These are phyloP conservation scores for Phytophthora ramorum DNA, from an alignment of 352 stramenopile genomes.

Conservation along the genomic window DNA sequence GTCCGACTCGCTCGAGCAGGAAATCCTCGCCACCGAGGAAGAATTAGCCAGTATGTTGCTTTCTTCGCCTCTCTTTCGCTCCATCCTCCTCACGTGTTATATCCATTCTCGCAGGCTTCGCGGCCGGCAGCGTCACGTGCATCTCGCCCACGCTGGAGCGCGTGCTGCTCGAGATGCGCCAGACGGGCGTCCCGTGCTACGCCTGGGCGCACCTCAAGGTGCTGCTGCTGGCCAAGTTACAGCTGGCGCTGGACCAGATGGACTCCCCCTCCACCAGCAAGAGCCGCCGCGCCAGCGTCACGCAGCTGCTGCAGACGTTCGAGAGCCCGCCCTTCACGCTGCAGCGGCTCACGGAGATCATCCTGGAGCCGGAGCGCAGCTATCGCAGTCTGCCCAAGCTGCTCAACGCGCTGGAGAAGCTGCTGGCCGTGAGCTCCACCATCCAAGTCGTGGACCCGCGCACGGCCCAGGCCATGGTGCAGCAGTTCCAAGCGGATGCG, in stretches of 20 bases:
- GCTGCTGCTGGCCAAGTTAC: slow-evolving; percentile 64
- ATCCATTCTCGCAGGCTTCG: slow-evolving; percentile 49
- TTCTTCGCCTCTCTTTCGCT: too few relatives aligned
- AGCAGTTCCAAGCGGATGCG: slow-evolving; percentile 31
- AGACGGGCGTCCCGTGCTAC: slow-evolving; percentile 76
- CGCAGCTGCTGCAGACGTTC: slow-evolving; percentile 67
- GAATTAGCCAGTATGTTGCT: slow-evolving; percentile 54
- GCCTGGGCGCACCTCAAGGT: slow-evolving; percentile 75
- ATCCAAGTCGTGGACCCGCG: slow-evolving; percentile 71
- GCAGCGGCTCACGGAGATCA: slow-evolving; percentile 81
- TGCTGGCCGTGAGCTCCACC: slow-evolving; percentile 74
- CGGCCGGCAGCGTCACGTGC: slow-evolving; percentile 45
- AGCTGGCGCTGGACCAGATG: slow-evolving; percentile 63
- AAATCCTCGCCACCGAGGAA: slow-evolving; percentile 75
- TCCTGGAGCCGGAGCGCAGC: slow-evolving; percentile 67
- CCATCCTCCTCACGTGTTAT: not conserved
- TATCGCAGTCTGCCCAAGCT: slow-evolving; percentile 85
- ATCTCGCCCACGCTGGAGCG: slow-evolving; percentile 61
- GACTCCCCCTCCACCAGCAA: slow-evolving; percentile 63
- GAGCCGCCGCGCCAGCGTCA: slow-evolving; percentile 57
- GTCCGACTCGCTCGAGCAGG: slow-evolving; percentile 39
- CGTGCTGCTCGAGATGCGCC: slow-evolving; percentile 73
- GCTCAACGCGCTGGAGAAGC: slow-evolving; percentile 85
- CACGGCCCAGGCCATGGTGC: slow-evolving; percentile 29
- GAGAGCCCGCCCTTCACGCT: slow-evolving; percentile 84